Evolutionary conservation across 768 basidiomycete species (phyloP), one percentile per base, ranked within the genome.

Genomic region (Rhizopogon sp.): DNA sequence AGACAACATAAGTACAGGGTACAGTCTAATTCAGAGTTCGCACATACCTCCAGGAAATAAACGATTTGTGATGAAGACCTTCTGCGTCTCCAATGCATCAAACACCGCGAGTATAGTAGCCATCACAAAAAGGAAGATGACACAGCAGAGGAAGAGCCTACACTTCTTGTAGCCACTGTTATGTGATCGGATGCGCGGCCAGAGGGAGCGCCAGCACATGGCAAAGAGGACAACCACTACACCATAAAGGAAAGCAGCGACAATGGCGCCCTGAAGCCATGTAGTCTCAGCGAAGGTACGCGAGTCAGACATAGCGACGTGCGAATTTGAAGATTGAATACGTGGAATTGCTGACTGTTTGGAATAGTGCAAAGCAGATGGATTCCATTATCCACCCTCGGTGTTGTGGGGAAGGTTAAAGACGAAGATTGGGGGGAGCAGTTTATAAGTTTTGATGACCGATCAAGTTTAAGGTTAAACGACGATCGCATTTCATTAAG

Each of bases 11-110:
- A 47, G 20, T 33, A 1, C 14, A 14, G 6, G 22, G n/a, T 31
- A 31, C 29, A 22, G 31, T 9, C 25, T 25, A 13, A 5, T 6
- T 20, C 17, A 4, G 11, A 37, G 28, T 16, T 39, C 5, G 37
- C n/a, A 55, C 61, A 43, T 17, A 69, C 67, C 68, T 20, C 66
- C 70, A 1, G 70, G 68, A 41, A 66, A 71, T 25, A 71, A 53
- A 28, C 70, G 68, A 33, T 71, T 17, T 28, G 66, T 60, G 50
- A 70, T 63, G 56, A 71, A 70, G 13, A 60, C 66, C 7, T 68
- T 43, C 25, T 71, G 66, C 42, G 64, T 70, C 41, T 68, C 66
- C 10, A 58, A 49, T 0, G 68, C 41, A 29, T 63, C 66, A 56
- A 56, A 29, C 0, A 53, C 61, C 35, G 60, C 59, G 43, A 66